Base-by-base conservation (phyloP, 768 basidiomycete genomes). In the Brasilioporus rufonigricans region DNA sequence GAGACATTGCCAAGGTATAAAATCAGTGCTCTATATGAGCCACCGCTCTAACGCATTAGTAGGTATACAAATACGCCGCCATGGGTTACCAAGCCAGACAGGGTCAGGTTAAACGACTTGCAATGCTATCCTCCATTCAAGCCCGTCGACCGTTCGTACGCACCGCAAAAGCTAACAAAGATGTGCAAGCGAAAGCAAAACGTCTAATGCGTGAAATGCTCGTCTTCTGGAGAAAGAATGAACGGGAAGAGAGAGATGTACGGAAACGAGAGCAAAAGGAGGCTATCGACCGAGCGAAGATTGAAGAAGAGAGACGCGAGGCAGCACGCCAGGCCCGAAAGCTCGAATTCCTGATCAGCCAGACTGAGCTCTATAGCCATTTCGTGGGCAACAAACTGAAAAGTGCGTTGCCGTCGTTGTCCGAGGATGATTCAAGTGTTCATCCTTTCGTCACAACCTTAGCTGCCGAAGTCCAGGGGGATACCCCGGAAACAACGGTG, bases 331-430 rank as follows among this genome's bases (percentile, higher is more conserved):
- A 96, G 70, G 92, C 94, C 13, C 83, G 96, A 61, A 98, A 98
- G 71, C 83, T 99, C 24, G 97, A 99, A 74, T 99, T 98, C 75
- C 77, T 99, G 72, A 94, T 99, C 71, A 98, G 92, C 55, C 96
- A 98, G 73, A 98, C 97, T 4, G 97, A 99, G 70, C 81, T 98
- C 9, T 99, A 98, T 73, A 94, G 92, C 61, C 97, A 99, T 75
- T 98, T 99, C 80, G 94, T 99, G 55, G 96, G 96, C 31, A 97
- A 86, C 73, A 98, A 98, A 74, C 81, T 93, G 50, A 91, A 91
- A 71, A 93, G 91, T 91, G 71, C 63, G 85, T 73, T 21, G 33
- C 38, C 35, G 6, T 56, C 41, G 41, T 39, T 51, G 29, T 45
- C 24, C 40, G 54, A 58, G 60, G 61, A 56, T 57, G 60, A 55